phyloP scores from a whole-genome alignment of 1,284 basidiomycete species.

The Takashimella koratensis region DNA sequence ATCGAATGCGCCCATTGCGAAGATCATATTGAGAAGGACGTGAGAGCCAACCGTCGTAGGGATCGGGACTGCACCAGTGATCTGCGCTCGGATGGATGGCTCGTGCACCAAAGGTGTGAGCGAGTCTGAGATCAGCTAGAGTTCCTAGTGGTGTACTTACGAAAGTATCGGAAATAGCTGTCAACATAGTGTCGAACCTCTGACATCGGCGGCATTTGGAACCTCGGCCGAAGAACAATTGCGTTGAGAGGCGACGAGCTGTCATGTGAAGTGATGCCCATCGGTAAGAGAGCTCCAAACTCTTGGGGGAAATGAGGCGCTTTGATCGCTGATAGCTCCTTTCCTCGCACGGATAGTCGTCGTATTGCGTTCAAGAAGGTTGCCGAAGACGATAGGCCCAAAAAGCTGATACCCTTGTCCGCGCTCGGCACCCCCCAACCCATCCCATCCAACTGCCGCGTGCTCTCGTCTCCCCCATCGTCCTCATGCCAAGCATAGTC shows the following conservation, averaged over 20 bases:
- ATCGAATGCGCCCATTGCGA: conserved; percentile 31
- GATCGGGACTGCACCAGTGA: conserved; percentile 23
- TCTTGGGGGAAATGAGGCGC: not conserved
- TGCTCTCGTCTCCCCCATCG: not conserved
- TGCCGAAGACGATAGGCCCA: conserved; percentile 21
- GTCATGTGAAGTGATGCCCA: not conserved
- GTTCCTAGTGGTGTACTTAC: conserved; percentile 12
- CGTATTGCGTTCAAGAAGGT: conserved; percentile 20
- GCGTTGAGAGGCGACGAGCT: not conserved
- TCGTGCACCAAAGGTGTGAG: conserved; percentile 30
- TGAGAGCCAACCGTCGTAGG: conserved; percentile 9
- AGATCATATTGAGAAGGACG: conserved; percentile 27
- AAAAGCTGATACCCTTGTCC: conserved; percentile 16
- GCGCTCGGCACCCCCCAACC: conserved; percentile 9
- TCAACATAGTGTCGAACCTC: conserved; percentile 17
- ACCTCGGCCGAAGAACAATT: not conserved
- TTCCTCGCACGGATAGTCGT: conserved; percentile 5
- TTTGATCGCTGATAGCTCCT: not conserved
- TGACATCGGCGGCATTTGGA: conserved; percentile 10
- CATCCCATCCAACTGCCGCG: not conserved
- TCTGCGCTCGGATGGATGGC: conserved; percentile 25
- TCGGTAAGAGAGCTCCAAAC: not conserved
- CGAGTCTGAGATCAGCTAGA: conserved; percentile 7
- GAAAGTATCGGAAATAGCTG: conserved; percentile 19
- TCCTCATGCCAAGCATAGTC: conserved; percentile 16